Evolutionary conservation across 2,329 filamentous ascomycete genomes (phyloP).

Genomic region (Colletotrichum viniferum): DNA sequence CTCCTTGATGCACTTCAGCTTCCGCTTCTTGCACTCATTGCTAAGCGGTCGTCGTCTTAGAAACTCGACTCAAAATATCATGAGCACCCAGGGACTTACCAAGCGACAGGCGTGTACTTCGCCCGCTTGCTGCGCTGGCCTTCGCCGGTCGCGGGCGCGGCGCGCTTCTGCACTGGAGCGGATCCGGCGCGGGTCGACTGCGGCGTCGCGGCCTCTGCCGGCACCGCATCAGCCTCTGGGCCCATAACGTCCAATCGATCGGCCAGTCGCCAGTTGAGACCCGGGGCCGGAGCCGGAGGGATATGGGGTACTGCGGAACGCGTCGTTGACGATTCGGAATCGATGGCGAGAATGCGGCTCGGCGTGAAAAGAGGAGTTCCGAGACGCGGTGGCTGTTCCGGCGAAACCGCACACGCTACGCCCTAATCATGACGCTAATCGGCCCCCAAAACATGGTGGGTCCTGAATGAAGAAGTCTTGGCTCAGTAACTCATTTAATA

Average conservation of each 20-base stretch:
- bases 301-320: not conserved
- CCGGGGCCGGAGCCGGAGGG: not conserved
- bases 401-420: not conserved
- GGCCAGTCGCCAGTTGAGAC: not conserved
- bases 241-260: not conserved
- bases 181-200: not conserved
- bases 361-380: not conserved
- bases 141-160: not conserved
- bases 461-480: not conserved
- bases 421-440: not conserved
- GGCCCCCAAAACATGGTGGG: not conserved
- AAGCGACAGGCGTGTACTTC: conserved; percentile 41
- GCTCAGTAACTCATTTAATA: not conserved
- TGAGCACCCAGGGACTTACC: conserved; percentile 27
- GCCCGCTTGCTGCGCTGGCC: conserved; percentile 31
- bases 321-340: not conserved
- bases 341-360: not conserved
- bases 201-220: not conserved
- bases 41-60: conserved; percentile 14
- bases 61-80: not conserved
- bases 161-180: conserved; percentile 11
- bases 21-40: conserved; percentile 44
- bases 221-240: not conserved
- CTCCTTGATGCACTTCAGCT: conserved; percentile 41
- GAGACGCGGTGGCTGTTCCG: not conserved